A percentile compares a stretch with the other conserved stretches of the same genome.
Conservation (phyloP, 2,329 filamentous ascomycete species). For the Neonectria neomacrospora region DNA sequence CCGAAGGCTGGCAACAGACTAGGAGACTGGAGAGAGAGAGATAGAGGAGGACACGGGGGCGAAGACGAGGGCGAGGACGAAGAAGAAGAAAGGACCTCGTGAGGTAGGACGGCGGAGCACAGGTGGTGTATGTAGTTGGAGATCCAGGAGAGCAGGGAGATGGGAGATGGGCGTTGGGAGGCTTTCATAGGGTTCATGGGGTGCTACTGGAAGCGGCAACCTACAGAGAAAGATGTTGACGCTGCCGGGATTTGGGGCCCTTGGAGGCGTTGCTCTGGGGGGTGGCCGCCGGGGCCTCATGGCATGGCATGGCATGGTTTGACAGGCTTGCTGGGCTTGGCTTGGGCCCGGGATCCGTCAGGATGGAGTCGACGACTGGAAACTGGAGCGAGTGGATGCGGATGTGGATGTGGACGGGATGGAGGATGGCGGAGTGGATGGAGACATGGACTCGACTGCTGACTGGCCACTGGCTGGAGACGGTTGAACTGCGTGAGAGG, state of each 20-base stretch:
- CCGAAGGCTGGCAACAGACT: not conserved
- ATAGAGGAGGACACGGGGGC: not conserved
- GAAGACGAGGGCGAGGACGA: not conserved
- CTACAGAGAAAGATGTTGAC: conserved; percentile 30
- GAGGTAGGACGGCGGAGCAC: conserved; percentile 7
- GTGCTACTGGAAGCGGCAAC: conserved; percentile 19
- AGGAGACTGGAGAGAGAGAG: not conserved
- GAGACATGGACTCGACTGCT: not conserved
- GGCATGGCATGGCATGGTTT: conserved; percentile 34
- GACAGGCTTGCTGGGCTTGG: conserved; percentile 14
- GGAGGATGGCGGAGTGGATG: conserved; percentile 14
- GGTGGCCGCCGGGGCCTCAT: conserved; percentile 23
- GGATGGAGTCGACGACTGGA: conserved; percentile 29
- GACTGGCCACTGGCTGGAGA: not conserved
- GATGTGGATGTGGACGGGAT: conserved; percentile 1
- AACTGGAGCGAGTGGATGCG: conserved; percentile 7
- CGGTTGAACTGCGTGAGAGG: conserved; percentile 4
- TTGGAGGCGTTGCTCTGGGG: conserved; percentile 29
- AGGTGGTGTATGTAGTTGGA: conserved; percentile 14
- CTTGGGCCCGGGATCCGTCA: conserved; percentile 31
- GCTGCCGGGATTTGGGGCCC: conserved; percentile 30
- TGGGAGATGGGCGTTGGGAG: conserved; percentile 31
- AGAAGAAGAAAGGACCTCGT: not conserved
- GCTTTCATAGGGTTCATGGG: conserved; percentile 41
- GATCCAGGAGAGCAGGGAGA: conserved; percentile 29